Evolutionary conservation across 2,329 filamentous ascomycete species (phyloP).

Genomic region (Diaporthe citrichinensis): DNA sequence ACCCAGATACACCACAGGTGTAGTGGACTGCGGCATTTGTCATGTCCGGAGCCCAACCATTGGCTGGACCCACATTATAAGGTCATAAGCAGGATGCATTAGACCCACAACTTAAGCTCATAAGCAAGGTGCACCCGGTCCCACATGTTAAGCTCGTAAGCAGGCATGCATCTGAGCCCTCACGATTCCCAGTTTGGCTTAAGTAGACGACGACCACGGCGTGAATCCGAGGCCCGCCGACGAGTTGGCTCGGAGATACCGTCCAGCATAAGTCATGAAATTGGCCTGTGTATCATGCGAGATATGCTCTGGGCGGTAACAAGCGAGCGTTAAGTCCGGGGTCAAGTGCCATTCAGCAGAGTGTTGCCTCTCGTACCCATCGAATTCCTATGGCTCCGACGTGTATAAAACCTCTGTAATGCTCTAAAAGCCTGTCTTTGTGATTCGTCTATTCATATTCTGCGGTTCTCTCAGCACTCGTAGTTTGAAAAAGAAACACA

Average conservation of each 20-base stretch:
- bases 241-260: not conserved
- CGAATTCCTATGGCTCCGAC: no score
- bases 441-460: no score
- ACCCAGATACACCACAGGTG: no score
- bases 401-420: not conserved
- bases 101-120: not conserved
- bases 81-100: not conserved
- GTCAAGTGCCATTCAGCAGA: no score
- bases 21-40: not conserved
- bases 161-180: no score
- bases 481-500: not conserved
- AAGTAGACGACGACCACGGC: not conserved
- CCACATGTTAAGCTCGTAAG: not conserved
- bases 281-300: not conserved
- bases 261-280: not conserved
- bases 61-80: conserved; percentile 6
- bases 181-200: no score
- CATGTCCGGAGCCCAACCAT: not conserved
- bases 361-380: no score
- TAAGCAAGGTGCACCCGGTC: not conserved
- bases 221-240: not conserved
- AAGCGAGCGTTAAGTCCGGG: no score
- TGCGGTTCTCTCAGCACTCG: not conserved
- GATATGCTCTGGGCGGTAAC: not conserved
- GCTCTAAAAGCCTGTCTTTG: not conserved